Conservation (phyloP, 2,329 filamentous ascomycete species). For the Torrubiella hemipterigena region DNA sequence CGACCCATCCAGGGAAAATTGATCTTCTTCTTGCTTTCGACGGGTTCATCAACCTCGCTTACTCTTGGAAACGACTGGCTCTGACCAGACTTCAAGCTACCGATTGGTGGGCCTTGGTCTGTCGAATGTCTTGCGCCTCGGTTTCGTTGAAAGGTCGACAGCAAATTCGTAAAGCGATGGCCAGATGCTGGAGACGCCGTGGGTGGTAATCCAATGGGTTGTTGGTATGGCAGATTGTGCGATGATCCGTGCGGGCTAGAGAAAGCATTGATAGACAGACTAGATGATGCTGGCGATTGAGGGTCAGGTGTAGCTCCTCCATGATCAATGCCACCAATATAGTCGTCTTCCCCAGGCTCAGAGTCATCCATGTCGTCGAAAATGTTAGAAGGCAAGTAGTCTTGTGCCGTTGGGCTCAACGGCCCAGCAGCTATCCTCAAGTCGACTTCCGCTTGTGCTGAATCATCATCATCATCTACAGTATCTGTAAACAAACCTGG, state of each 20-base stretch:
- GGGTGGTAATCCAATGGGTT: too few species aligned
- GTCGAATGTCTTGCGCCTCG: constrained; percentile 45
- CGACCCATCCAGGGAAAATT: constrained; percentile 51
- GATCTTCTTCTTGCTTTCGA: constrained; percentile 41
- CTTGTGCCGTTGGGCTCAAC: constrained; percentile 65
- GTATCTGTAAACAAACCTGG: constrained; percentile 41
- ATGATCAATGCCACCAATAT: constrained; percentile 17
- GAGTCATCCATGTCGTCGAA: constrained; percentile 52
- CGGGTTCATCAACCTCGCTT: constrained; percentile 41
- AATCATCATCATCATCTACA: constrained; percentile 22
- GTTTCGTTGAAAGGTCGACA: constrained; percentile 51
- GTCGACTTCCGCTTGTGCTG: constrained; percentile 47
- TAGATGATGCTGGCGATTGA: constrained; percentile 50
- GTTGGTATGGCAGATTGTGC: constrained; percentile 43
- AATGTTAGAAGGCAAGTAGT: constrained; percentile 58
- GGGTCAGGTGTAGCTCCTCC: too few species aligned
- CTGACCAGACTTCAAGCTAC: constrained; percentile 57
- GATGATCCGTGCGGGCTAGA: constrained; percentile 52
- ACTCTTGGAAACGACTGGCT: constrained; percentile 66
- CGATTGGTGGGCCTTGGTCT: constrained; percentile 46
- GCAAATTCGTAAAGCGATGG: constrained; percentile 34
- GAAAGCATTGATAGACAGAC: constrained; percentile 41
- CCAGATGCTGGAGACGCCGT: constrained; percentile 17
- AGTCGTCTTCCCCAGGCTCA: constrained; percentile 28
- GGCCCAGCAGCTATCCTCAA: constrained; percentile 52